Evolutionary conservation across 768 basidiomycete genomes (phyloP).

Genomic region (Hypholoma fasciculare): DNA sequence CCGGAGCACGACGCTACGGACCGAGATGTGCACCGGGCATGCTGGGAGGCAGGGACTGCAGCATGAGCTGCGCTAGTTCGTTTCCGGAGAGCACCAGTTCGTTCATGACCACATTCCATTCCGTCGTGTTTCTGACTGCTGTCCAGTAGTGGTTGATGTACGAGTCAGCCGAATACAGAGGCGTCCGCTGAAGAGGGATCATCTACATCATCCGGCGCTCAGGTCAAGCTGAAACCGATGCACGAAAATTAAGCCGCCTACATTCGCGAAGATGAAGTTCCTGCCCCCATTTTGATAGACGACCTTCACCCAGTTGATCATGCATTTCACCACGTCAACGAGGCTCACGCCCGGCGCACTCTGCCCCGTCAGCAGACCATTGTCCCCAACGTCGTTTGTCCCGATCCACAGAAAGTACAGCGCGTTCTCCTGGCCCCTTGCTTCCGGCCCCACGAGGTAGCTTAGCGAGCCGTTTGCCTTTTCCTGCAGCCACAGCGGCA

Average conservation of each 20-base stretch:
- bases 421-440: not conserved
- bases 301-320: slow-evolving; percentile 56
- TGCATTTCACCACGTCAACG: slow-evolving; percentile 58
- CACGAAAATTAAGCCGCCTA: slow-evolving; percentile 26
- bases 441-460: not conserved
- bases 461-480: slow-evolving; percentile 30
- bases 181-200: slow-evolving; percentile 50
- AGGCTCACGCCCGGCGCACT: slow-evolving; percentile 47
- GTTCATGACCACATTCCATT: slow-evolving; percentile 55
- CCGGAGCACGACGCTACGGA: slow-evolving; percentile 21
- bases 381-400: slow-evolving; percentile 62
- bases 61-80: slow-evolving; percentile 46
- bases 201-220: slow-evolving; percentile 36
- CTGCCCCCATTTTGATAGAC: slow-evolving; percentile 59
- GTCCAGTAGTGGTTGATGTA: slow-evolving; percentile 54
- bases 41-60: slow-evolving; percentile 41
- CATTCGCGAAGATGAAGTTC: slow-evolving; percentile 70
- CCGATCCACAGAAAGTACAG: slow-evolving; percentile 71
- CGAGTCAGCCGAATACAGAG: slow-evolving; percentile 44
- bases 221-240: not conserved
- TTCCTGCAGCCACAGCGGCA: slow-evolving; percentile 36
- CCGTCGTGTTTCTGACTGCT: slow-evolving; percentile 49
- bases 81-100: slow-evolving; percentile 54
- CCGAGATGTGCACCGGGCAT: slow-evolving; percentile 58
- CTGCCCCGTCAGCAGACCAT: slow-evolving; percentile 47